Percentiles rank a stretch among this genome's conserved stretches.
These are phyloP conservation scores for Gamsiella multidivaricata DNA, from an alignment of 192 early-diverging fungal species.

Conservation along the genomic window DNA sequence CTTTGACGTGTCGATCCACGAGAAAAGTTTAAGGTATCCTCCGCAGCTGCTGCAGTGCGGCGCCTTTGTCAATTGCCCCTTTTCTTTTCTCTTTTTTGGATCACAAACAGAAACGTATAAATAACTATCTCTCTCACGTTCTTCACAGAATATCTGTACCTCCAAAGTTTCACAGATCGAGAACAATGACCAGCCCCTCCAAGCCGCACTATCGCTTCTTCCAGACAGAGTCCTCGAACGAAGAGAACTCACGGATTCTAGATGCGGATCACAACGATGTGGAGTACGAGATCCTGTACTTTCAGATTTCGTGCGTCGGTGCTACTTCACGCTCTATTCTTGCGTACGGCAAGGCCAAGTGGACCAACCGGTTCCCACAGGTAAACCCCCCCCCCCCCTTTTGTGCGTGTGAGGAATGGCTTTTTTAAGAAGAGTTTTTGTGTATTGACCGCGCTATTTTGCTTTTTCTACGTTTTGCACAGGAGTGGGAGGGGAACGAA, in stretches of 20 bases:
- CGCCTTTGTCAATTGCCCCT: too few species aligned
- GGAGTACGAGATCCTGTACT: slow-evolving; percentile 15
- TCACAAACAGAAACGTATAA: too few species aligned
- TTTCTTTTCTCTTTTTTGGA: too few species aligned
- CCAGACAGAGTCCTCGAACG: slow-evolving; percentile 4
- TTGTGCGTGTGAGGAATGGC: not conserved
- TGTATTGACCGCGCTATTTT: not conserved
- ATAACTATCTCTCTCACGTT: too few species aligned
- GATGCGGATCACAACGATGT: not conserved
- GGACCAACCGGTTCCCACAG: not conserved
- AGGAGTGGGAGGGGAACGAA: slow-evolving; percentile 1
- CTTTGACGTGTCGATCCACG: too few species aligned
- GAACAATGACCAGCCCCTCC: too few species aligned
- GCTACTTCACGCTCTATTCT: slow-evolving; percentile 12
- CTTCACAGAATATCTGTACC: too few species aligned
- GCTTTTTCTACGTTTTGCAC: not conserved
- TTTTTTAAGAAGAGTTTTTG: not conserved
- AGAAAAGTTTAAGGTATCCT: too few species aligned
- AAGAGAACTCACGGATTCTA: slow-evolving; percentile 13
- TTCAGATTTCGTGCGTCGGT: slow-evolving; percentile 14
- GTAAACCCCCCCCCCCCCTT: not conserved
- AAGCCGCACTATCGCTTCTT: slow-evolving; percentile 8
- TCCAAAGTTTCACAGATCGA: too few species aligned
- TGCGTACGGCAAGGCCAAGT: slow-evolving; percentile 6
- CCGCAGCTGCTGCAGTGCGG: too few species aligned